Evolutionary conservation across 768 basidiomycete genomes (phyloP).

Genomic region (Kwoniella pini): DNA sequence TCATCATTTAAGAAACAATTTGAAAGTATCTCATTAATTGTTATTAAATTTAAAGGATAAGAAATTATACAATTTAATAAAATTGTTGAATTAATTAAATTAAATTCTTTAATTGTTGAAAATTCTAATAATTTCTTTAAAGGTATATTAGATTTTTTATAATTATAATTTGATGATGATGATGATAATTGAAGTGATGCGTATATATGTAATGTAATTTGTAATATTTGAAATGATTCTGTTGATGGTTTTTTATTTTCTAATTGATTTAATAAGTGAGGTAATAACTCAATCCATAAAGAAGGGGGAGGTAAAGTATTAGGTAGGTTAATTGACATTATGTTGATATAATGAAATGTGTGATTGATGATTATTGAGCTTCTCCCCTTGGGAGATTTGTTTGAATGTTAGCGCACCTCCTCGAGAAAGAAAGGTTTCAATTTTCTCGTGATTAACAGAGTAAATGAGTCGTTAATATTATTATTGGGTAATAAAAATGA

Average conservation of each 20-base stretch:
- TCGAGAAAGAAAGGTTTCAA: no score
- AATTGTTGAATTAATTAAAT: conserved; percentile 8
- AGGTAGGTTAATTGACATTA: conserved; percentile 19
- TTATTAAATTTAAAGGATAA: conserved; percentile 26
- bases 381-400: no score
- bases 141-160: conserved; percentile 9
- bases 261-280: conserved; percentile 27
- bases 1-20: conserved; percentile 52
- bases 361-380: no score
- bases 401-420: no score
- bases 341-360: background rate
- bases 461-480: no score
- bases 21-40: conserved; percentile 21
- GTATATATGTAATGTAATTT: conserved; percentile 17
- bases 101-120: conserved; percentile 12
- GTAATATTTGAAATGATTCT: conserved; percentile 8
- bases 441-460: no score
- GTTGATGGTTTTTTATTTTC: background rate
- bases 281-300: conserved; percentile 22
- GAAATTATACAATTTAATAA: conserved; percentile 29
- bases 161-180: no score
- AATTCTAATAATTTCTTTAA: conserved; percentile 16
- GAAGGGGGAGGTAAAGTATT: conserved; percentile 16
- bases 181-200: conserved; percentile 11
- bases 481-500: no score